A percentile compares a stretch with the other conserved stretches of the same genome.
Conservation (phyloP, 1,139 yeast species). For the Taiozyma sp. region DNA sequence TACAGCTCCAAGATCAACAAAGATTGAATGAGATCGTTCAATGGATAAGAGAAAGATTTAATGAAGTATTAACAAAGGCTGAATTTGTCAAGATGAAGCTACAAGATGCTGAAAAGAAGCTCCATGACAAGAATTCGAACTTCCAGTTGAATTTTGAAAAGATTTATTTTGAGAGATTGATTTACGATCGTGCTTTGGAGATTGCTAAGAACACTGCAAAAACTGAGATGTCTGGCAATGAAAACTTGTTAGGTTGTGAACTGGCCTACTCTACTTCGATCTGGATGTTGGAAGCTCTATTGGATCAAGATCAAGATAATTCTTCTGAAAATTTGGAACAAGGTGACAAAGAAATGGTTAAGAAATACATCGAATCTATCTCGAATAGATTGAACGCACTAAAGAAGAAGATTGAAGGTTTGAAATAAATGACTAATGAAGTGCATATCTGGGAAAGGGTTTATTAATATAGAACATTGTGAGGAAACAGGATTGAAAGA, state of each 20-base stretch:
- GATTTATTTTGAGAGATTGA: slow-evolving; percentile 73
- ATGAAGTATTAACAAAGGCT: slow-evolving; percentile 85
- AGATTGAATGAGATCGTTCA: slow-evolving; percentile 80
- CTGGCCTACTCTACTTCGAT: slow-evolving; percentile 85
- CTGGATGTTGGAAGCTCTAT: slow-evolving; percentile 90
- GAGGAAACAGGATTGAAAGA: not conserved
- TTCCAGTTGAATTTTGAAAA: slow-evolving; percentile 12
- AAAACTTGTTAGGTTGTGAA: slow-evolving; percentile 69
- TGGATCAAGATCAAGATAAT: slow-evolving; percentile 47
- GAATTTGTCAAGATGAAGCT: slow-evolving; percentile 54
- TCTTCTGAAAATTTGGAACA: slow-evolving; percentile 42
- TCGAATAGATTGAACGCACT: slow-evolving; percentile 63
- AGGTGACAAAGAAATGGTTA: slow-evolving; percentile 72
- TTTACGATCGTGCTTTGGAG: slow-evolving; percentile 90
- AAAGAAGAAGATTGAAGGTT: slow-evolving; percentile 25
- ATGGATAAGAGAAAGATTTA: slow-evolving; percentile 87
- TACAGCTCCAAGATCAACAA: slow-evolving; percentile 16
- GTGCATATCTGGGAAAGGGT: not conserved
- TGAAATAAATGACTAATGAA: not conserved
- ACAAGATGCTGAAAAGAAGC: slow-evolving; percentile 43
- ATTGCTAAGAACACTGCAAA: slow-evolving; percentile 90
- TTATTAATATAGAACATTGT: not conserved
- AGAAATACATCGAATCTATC: slow-evolving; percentile 70
- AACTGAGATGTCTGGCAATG: slow-evolving; percentile 48
- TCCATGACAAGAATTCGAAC: slow-evolving; percentile 9